Conservation (phyloP, 2,329 filamentous ascomycete genomes). For the Claviceps spartinae region DNA sequence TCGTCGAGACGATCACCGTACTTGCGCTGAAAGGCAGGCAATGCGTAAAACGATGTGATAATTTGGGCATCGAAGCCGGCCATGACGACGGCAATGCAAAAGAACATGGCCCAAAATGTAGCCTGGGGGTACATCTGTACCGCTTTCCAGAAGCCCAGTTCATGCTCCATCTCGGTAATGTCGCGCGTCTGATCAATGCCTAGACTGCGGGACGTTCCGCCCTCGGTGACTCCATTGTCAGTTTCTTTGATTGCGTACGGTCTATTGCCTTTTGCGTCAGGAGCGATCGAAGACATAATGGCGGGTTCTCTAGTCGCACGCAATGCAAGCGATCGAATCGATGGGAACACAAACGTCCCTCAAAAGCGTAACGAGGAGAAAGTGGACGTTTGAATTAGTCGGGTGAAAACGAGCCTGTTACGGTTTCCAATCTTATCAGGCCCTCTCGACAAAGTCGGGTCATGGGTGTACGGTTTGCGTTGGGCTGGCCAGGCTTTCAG, state of each 20-base stretch:
- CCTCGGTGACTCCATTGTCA: not conserved
- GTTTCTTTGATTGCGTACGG: not conserved
- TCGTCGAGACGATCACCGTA: conserved; percentile 21
- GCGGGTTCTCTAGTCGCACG: not conserved
- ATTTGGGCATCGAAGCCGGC: conserved; percentile 22
- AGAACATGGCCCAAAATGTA: conserved; percentile 17
- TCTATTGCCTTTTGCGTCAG: not conserved
- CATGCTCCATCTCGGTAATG: conserved; percentile 13
- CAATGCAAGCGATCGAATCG: not conserved
- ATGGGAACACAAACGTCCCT: no score
- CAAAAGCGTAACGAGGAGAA: not conserved
- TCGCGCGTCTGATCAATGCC: conserved; percentile 12
- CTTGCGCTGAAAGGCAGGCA: conserved; percentile 17
- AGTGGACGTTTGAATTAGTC: not conserved
- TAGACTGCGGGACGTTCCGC: conserved; percentile 4
- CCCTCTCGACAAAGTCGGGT: no score
- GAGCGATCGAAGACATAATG: conserved; percentile 1
- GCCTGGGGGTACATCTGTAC: conserved; percentile 24
- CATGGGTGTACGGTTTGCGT: not conserved
- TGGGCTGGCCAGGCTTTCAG: not conserved
- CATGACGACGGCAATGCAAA: conserved; percentile 18
- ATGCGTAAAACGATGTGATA: conserved; percentile 25
- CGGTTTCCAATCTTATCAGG: not conserved
- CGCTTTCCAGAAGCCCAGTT: conserved; percentile 17
- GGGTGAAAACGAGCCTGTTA: not conserved